Evolutionary conservation across 495 filamentous ascomycete species (phyloP).

Genomic region (Penicillium paxilli): DNA sequence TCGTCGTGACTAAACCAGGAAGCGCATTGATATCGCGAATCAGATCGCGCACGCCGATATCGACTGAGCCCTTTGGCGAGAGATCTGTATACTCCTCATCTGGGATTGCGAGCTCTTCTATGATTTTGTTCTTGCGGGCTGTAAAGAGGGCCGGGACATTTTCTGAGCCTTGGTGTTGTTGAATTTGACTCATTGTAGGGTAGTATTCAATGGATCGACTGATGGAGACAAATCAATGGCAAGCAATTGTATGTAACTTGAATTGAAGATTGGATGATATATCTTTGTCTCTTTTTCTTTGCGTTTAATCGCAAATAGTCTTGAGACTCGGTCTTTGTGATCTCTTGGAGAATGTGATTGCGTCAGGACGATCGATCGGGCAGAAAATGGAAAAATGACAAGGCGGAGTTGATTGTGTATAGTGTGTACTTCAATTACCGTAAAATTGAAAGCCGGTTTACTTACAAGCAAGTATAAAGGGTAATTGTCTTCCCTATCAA

Average conservation of each 20-base stretch:
- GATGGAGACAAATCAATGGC: too few relatives aligned
- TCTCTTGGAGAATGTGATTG: conserved; percentile 9
- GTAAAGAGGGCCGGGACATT: conserved; percentile 47
- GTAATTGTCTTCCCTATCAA: too few relatives aligned
- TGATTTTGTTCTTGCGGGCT: conserved; percentile 63
- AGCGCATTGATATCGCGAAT: conserved; percentile 72
- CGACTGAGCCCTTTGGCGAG: conserved; percentile 84
- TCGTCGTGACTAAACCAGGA: conserved; percentile 82
- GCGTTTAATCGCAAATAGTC: too few relatives aligned
- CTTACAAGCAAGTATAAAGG: too few relatives aligned
- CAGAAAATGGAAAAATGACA: conserved; percentile 12
- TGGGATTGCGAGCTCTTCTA: conserved; percentile 61
- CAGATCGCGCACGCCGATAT: conserved; percentile 70
- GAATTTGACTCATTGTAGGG: background rate
- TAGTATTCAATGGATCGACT: too few relatives aligned
- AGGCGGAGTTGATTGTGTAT: conserved; percentile 18
- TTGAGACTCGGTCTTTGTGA: too few relatives aligned
- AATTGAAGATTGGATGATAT: too few relatives aligned
- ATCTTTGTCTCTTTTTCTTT: too few relatives aligned
- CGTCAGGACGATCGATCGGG: conserved; percentile 5
- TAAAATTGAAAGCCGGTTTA: conserved; percentile 16
- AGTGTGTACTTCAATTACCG: too few relatives aligned
- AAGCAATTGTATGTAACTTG: too few relatives aligned
- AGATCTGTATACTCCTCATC: conserved; percentile 69
- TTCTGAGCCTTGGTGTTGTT: background rate